phyloP scores from a whole-genome alignment of 495 filamentous ascomycete species.

The Penicillium arizonense region DNA sequence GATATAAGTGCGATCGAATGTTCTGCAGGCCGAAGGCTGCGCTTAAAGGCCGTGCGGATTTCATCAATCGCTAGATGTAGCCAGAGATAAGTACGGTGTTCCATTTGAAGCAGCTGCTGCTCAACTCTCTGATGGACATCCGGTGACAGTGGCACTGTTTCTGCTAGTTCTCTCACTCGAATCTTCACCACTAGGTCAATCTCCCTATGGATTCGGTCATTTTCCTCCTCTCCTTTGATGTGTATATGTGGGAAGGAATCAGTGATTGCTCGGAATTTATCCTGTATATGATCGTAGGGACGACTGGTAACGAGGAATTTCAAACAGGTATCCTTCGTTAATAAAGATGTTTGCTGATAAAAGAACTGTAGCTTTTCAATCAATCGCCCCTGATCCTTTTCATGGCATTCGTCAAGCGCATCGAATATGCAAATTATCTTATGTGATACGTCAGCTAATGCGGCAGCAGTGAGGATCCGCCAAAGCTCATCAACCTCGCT shows the following conservation, averaged over 20 bases:
- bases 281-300: conserved; percentile 38
- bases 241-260: conserved; percentile 9
- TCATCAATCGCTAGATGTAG: no score
- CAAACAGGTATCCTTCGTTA: conserved; percentile 12
- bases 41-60: conserved; percentile 12
- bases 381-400: conserved; percentile 14
- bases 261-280: conserved; percentile 15
- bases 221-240: neutral
- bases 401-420: no score
- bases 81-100: no score
- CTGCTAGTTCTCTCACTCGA: neutral
- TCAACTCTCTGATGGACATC: no score
- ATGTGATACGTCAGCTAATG: conserved; percentile 11
- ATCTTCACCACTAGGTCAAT: neutral
- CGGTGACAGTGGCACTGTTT: no score
- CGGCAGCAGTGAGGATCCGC: conserved; percentile 26
- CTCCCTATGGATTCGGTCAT: neutral
- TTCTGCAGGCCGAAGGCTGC: conserved; percentile 17
- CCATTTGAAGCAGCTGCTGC: no score
- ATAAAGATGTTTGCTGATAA: neutral
- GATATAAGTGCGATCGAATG: conserved; percentile 16
- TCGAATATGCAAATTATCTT: conserved; percentile 39
- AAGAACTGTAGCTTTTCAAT: conserved; percentile 20
- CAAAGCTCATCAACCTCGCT: conserved; percentile 28
- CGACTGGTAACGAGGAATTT: conserved; percentile 47